These are phyloP conservation scores for Candida tetrigidarum DNA, from an alignment of 1,139 yeast species.

Conservation along the genomic window DNA sequence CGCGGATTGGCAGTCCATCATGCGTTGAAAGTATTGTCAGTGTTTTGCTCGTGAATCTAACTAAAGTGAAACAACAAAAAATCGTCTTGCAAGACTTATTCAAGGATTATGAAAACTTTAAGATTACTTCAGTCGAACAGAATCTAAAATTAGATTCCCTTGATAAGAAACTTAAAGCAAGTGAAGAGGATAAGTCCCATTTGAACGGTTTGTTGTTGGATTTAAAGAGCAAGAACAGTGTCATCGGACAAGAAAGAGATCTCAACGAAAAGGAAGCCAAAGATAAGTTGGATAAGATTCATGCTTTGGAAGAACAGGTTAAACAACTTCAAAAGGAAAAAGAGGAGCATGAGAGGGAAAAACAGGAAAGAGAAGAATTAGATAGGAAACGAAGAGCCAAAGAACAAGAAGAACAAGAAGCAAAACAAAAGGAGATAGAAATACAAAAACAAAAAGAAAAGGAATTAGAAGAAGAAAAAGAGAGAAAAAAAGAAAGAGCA, in stretches of 20 bases:
- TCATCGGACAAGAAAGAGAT: slow-evolving; percentile 5
- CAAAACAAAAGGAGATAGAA: background rate
- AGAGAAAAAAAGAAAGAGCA: background rate
- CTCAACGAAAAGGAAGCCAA: slow-evolving; percentile 1
- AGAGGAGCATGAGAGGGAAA: slow-evolving; percentile 9
- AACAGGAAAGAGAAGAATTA: background rate
- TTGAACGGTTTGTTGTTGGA: slow-evolving; percentile 40
- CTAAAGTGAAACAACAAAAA: slow-evolving; percentile 43
- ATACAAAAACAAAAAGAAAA: background rate
- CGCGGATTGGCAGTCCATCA: slow-evolving; percentile 59
- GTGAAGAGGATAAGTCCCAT: slow-evolving; percentile 23
- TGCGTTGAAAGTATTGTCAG: slow-evolving; percentile 48
- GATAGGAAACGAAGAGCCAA: too few species aligned
- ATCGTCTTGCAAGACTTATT: slow-evolving; percentile 35
- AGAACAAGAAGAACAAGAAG: background rate
- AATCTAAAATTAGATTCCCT: slow-evolving; percentile 22
- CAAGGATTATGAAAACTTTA: slow-evolving; percentile 30
- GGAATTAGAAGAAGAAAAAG: too few species aligned
- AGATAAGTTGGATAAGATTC: slow-evolving; percentile 6
- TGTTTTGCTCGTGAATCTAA: slow-evolving; percentile 30
- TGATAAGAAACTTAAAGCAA: slow-evolving; percentile 21
- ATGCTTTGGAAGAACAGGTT: background rate
- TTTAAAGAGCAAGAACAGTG: slow-evolving; percentile 33
- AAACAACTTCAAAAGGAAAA: slow-evolving; percentile 7
- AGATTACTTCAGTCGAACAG: slow-evolving; percentile 24